Evolutionary conservation across 2,329 filamentous ascomycete genomes (phyloP), one percentile per base, ranked within the genome.

Genomic region (Cyphellophora europaea): DNA sequence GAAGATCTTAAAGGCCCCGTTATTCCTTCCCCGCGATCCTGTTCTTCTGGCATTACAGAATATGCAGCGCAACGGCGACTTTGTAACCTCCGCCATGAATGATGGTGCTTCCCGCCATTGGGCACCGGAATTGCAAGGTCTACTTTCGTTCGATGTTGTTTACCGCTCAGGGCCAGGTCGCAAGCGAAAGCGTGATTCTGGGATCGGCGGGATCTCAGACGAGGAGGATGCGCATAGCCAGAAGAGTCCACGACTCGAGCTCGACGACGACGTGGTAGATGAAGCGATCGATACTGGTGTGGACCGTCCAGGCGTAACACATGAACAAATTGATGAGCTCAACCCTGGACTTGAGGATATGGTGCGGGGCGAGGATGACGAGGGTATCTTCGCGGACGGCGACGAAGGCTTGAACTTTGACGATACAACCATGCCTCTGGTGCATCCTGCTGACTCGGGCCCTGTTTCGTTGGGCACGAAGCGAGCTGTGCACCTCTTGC

Each of bases 141-240:
- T 98, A 50, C 67, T 96, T n/a, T 93, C 87, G 2, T 67, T 95
- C 27, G 85, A 93, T 45, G 72, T 84, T 11, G 72, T 93, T 11
- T 79, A 79, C 42, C 77, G 77, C 38, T 72, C 79, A 27, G 81
- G 78, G 38, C 8, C 8, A 8, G 86, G 93, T 42, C 71, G 89
- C 36, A 98, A 96, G 72, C 77, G 91, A 40, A 98, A 98, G 71
- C 79, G 91, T 28, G 87, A 94, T 52, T 87, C 81, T 50, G 87
- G 83, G 15, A 76, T 91, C 44, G 83, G 82, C 29, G 86, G 89
- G 51, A 72, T 91, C 44, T 45, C 40, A 17, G 83, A 81, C 43
- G 77, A 82, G 30, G 71, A 73, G 33, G 75, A 74, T 33, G 71
- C 74, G 35, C 69, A 69, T 19, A 71, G 67, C 17, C 69, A 72